Evolutionary conservation across 106 monocot genomes (phyloP), one percentile per base, ranked within the genome.

Genomic region (Dendrobium catenatum): DNA sequence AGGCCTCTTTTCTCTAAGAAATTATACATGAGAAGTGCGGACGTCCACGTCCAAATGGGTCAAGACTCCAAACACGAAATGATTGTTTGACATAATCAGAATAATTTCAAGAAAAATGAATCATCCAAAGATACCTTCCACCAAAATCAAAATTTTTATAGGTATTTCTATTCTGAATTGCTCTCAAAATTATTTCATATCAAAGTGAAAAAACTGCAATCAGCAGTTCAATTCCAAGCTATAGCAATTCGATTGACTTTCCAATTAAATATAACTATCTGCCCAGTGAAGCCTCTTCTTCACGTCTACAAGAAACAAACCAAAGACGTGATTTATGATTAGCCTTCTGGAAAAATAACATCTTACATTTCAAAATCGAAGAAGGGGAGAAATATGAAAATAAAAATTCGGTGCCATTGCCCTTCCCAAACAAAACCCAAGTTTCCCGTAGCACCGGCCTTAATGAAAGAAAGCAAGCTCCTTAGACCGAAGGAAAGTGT

Each of bases 351-450:
- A 29, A 29, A 29, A 29, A 29, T 29, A 0, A 29, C 29, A 29
- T 29, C 1, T 29, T 29, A 29, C 29, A 29, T 29, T 29, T 29
- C 29, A 29, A 29, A 29, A 29, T 29, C 29, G 29, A 29, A 29
- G 29, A 29, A 29, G 29, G 29, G 29, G 29, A 29, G 29, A 29
- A 29, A 29, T 29, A 29, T 29, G 29, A 29, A 29, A 29, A 29
- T 29, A 29, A 29, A 64, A 72, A 46, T 84, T 75, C 17, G 66
- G 55, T 31, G 46, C 81, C 83, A 86, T 85, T 48, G 29, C 31
- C 40, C 43, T 16, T 24, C 49, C 49, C 22, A 9, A 22, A 33
- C 80, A 42, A 66, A 1, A 17, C 73, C 64, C 27, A 37, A 40
- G n/a, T 37, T 5, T 54, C 43, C 79, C 72, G 17, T 26, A 55